Conservation (phyloP, 2,329 filamentous ascomycete species). For the Colletotrichum sp. region DNA sequence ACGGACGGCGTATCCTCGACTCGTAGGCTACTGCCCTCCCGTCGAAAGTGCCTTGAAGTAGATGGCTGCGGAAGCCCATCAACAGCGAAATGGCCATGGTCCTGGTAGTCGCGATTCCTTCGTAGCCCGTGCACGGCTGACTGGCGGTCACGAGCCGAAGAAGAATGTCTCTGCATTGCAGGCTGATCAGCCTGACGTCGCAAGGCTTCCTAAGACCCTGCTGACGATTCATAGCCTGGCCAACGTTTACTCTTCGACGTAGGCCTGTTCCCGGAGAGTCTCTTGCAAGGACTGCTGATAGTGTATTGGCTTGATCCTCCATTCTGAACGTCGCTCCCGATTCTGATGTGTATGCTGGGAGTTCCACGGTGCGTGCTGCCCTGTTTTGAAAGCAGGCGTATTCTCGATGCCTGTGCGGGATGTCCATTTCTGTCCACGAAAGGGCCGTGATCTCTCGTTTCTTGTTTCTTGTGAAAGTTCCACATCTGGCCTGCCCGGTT, state of each 20-base stretch:
- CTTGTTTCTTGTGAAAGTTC: constrained; percentile 3
- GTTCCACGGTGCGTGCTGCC: neutral
- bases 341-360: constrained; percentile 8
- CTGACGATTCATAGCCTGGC: neutral
- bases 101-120: neutral
- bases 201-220: neutral
- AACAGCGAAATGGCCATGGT: neutral
- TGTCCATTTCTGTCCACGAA: neutral
- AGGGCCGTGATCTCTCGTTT: neutral
- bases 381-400: neutral
- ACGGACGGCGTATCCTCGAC: neutral
- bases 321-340: constrained; percentile 15
- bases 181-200: neutral
- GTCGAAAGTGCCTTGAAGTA: neutral
- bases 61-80: neutral
- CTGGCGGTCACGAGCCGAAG: neutral
- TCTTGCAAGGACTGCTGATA: neutral
- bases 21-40: neutral
- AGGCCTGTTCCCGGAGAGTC: neutral
- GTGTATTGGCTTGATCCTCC: neutral
- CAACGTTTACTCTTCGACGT: neutral
- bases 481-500: neutral
- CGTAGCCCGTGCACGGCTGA: neutral
- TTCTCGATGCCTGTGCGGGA: neutral
- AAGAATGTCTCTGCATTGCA: neutral